Conservation (phyloP, 495 filamentous ascomycete genomes). For the Lepraria neglecta region DNA sequence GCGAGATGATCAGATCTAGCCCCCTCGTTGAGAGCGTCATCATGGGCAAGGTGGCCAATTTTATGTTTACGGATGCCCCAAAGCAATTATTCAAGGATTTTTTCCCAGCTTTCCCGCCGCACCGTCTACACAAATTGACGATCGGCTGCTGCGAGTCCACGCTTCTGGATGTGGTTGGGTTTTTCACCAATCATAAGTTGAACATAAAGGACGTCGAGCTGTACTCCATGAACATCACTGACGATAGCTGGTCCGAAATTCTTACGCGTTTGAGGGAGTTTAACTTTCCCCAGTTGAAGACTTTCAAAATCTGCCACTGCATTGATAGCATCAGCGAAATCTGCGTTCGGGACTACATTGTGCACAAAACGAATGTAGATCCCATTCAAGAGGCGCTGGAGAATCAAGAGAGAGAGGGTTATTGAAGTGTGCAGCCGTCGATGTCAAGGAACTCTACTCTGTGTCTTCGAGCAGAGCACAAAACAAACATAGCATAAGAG, state of each 20-base stretch:
- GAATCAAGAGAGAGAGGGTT: no score
- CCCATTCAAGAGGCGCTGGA: not conserved
- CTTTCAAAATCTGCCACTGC: not conserved
- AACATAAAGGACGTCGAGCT: not conserved
- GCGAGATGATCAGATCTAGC: not conserved
- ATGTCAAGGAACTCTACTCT: no score
- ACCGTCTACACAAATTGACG: not conserved
- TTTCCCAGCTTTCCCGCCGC: not conserved
- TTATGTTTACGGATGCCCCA: not conserved
- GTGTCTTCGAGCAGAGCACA: no score
- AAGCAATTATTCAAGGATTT: not conserved
- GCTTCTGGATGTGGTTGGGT: not conserved
- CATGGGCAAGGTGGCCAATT: not conserved
- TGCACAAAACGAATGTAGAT: not conserved
- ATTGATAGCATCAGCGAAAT: not conserved
- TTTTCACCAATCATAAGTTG: not conserved
- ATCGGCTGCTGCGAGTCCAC: no score
- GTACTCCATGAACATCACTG: not conserved
- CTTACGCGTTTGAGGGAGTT: not conserved
- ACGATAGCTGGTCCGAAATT: not conserved
- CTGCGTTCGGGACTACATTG: not conserved
- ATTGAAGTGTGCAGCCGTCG: no score
- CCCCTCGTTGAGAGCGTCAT: conserved; percentile 1
- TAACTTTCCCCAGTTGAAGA: not conserved
- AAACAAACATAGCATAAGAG: no score